Base-by-base conservation (phyloP, 2,329 filamentous ascomycete genomes). In the Monosporascus sp. region DNA sequence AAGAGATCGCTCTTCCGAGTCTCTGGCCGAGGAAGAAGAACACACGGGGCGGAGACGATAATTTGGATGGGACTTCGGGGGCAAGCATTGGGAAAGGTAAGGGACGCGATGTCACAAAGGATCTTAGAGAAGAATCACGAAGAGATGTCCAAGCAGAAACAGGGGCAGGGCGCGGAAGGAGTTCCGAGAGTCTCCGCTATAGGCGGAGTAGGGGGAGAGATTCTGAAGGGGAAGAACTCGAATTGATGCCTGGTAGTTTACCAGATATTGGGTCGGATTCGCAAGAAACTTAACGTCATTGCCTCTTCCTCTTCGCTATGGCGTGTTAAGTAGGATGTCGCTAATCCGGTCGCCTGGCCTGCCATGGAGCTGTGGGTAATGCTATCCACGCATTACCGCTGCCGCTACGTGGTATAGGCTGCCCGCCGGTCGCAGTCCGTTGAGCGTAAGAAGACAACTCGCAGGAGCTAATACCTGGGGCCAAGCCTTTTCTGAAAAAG, bases 21-120 rank as follows among this genome's bases (percentile, higher is more conserved):
- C 67, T 94, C 54, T 95, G 90, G 90, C 90, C 90, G 1, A 76
- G 89, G 47, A 93, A 92, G 75, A 87, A 84, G 74, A 95, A 91
- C 61, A 91, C 89, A 0, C 75, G 89, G 25, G 89, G 88, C 5
- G 87, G 86, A 1, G 85, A 86, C 20, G 84, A 87, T 22, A 70
- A 71, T 3, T 69, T 78, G 31, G 70, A 75, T 5, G 78, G 78
- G 38, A 70, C 56, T 24, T 51, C 67, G 39, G 68, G 67, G n/a
- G 67, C 70, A 5, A 80, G 80, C 8, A 69, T 78, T n/a, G 72
- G 78, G 45, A 77, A 80, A 49, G 70, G 73, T 6, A 83, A 79
- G 63, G 78, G 81, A 18, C 79, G 77, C 47, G 81, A 84, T 35
- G 65, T 76, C 15, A 71, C 73, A 18, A 75, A 73, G 37, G 79